Percentiles rank a stretch among this genome's conserved stretches.
Conservation (phyloP, 805 yeast genomes). For the Candida saitoana region DNA sequence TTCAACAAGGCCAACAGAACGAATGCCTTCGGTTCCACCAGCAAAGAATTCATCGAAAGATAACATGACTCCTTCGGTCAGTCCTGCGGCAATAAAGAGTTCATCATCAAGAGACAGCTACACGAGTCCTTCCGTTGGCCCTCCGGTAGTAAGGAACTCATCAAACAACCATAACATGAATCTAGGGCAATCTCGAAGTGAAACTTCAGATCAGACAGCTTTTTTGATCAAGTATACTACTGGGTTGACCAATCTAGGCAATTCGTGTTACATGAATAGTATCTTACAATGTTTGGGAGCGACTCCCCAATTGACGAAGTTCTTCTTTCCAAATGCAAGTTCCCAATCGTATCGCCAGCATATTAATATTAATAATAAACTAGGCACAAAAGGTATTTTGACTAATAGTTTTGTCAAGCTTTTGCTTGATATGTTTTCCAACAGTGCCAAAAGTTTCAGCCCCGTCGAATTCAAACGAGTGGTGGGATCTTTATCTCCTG, state of each 20-base stretch:
- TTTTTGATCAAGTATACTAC: slow-evolving; percentile 46
- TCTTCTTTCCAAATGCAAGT: slow-evolving; percentile 44
- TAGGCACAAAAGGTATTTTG: slow-evolving; percentile 79
- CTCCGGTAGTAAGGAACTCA: no score
- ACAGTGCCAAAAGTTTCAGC: slow-evolving; percentile 44
- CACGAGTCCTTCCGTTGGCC: no score
- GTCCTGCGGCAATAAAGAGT: neutral
- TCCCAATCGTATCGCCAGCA: slow-evolving; percentile 56
- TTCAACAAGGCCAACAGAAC: neutral
- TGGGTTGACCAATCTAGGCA: slow-evolving; percentile 79
- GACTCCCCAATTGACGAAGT: slow-evolving; percentile 57
- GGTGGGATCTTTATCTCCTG: slow-evolving; percentile 61
- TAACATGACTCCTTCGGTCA: neutral
- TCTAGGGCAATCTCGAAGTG: neutral
- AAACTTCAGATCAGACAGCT: slow-evolving; percentile 6
- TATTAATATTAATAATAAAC: slow-evolving; percentile 64
- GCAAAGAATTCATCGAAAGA: neutral
- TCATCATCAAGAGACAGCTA: no score
- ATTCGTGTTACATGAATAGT: slow-evolving; percentile 92
- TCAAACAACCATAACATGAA: neutral
- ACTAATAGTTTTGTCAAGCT: slow-evolving; percentile 66
- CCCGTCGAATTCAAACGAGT: slow-evolving; percentile 65
- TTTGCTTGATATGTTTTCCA: slow-evolving; percentile 49
- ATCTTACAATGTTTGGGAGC: slow-evolving; percentile 82
- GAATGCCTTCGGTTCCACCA: neutral